A percentile compares a stretch with the other conserved stretches of the same genome.
Conservation (phyloP, 176 grass and related monocot genomes). For the Carex myosuroides region DNA sequence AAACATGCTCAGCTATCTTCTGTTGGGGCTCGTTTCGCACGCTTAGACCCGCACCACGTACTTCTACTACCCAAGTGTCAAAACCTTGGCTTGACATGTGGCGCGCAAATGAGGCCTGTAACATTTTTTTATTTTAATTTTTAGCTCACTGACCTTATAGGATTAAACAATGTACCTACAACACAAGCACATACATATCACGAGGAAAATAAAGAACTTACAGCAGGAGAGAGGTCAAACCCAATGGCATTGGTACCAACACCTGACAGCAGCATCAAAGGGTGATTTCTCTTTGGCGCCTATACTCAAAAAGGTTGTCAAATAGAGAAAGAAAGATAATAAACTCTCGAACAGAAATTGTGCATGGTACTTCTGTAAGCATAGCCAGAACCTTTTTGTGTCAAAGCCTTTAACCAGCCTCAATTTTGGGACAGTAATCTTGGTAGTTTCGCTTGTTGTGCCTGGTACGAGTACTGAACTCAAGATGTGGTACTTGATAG, state of each 20-base stretch:
- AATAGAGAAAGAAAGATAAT: background rate
- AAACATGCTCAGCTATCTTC: background rate
- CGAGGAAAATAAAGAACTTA: conserved; percentile 25
- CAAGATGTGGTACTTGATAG: background rate
- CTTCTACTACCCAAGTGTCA: conserved; percentile 97
- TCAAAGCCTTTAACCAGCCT: background rate
- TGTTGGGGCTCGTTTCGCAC: conserved; percentile 22
- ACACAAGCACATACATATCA: background rate
- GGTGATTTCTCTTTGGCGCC: conserved; percentile 92
- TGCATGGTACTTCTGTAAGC: background rate
- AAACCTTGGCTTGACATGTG: conserved; percentile 96
- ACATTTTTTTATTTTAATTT: background rate
- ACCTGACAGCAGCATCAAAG: conserved; percentile 90
- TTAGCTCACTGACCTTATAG: background rate
- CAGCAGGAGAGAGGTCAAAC: conserved; percentile 96
- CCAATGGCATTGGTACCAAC: conserved; percentile 83
- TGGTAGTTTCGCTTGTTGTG: background rate
- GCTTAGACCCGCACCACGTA: conserved; percentile 79
- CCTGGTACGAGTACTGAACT: background rate
- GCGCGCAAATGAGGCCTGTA: conserved; percentile 92
- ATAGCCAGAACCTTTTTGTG: background rate
- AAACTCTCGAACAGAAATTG: background rate
- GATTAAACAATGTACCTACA: background rate
- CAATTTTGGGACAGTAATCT: background rate
- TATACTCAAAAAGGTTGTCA: conserved; percentile 26